phyloP scores from a whole-genome alignment of 2,329 filamentous ascomycete genomes.

The Talaromyces islandicus region DNA sequence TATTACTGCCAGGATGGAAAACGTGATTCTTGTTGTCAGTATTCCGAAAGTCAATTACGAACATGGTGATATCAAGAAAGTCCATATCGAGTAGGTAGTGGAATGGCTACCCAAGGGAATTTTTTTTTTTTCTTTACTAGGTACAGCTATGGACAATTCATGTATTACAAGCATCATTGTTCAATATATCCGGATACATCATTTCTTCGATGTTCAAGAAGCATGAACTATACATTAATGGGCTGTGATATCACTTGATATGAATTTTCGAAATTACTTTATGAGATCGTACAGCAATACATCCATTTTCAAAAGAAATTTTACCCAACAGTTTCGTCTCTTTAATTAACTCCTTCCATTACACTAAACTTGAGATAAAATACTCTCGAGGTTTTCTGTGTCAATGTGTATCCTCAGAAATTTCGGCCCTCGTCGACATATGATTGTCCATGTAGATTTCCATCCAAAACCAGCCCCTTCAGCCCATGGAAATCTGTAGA shows the following conservation, averaged over 20 bases:
- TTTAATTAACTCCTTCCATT: too few species aligned
- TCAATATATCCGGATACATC: too few species aligned
- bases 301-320: background rate
- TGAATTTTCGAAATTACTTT: too few species aligned
- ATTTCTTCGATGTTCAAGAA: too few species aligned
- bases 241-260: too few species aligned
- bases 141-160: too few species aligned
- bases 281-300: too few species aligned
- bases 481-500: background rate
- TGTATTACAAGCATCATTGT: too few species aligned
- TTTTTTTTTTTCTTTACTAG: too few species aligned
- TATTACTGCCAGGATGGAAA: background rate
- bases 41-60: background rate
- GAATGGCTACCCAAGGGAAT: too few species aligned
- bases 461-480: background rate
- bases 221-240: too few species aligned
- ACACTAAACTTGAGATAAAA: background rate
- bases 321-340: background rate
- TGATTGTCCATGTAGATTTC: constrained; percentile 1
- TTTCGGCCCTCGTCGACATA: background rate
- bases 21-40: background rate
- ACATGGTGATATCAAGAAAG: background rate
- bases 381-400: background rate
- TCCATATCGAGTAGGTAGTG: background rate
- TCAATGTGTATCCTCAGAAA: background rate